phyloP scores from a whole-genome alignment of 108 stramenopile genomes.

The Fistulifera solaris region DNA sequence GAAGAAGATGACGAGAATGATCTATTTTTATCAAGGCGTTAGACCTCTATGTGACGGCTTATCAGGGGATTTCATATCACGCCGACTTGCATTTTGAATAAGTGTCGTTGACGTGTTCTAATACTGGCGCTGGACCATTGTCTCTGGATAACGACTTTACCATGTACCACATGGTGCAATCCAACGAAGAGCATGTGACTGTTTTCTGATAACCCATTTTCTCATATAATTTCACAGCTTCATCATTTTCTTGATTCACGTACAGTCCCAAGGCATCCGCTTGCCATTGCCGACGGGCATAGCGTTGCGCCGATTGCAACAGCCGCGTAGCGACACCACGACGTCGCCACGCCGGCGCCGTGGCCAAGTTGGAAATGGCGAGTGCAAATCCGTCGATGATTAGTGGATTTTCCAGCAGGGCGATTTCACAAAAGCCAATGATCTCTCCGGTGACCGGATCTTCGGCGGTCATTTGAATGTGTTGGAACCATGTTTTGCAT shows the following conservation, averaged over 20 bases:
- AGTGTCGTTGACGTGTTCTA: too few species aligned
- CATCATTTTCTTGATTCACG: constrained; percentile 46
- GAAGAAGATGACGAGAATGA: too few species aligned
- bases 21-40: too few species aligned
- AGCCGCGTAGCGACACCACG: constrained; percentile 53
- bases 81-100: too few species aligned
- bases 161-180: too few species aligned
- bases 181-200: too few species aligned
- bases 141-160: too few species aligned
- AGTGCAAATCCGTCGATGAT: constrained; percentile 24
- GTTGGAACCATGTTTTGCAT: constrained; percentile 31
- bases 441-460: constrained; percentile 30
- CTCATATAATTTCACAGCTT: constrained; percentile 44
- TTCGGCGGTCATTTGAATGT: constrained; percentile 62
- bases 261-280: constrained; percentile 39
- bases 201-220: constrained; percentile 30
- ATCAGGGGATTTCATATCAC: too few species aligned
- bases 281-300: constrained; percentile 26
- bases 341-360: constrained; percentile 37
- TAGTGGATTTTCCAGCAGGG: constrained; percentile 35
- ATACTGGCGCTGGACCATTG: too few species aligned
- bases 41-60: too few species aligned
- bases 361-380: constrained; percentile 57
- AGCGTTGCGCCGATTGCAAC: constrained; percentile 33
- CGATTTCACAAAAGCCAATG: constrained; percentile 70